phyloP scores from a whole-genome alignment of 148 eudicot species.

The Persicaria tinctoria region DNA sequence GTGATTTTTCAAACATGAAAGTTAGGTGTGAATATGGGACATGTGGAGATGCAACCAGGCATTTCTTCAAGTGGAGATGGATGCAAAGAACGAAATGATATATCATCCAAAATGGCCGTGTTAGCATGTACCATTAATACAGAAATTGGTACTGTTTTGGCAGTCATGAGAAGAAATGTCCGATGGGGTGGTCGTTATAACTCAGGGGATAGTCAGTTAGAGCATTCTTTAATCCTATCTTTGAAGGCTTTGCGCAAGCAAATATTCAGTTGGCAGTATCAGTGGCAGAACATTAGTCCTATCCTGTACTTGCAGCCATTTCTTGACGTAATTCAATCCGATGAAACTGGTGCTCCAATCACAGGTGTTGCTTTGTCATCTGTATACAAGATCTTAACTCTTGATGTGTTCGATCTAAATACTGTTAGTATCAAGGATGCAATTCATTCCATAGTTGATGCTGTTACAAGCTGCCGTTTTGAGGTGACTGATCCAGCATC shows the following conservation, averaged over 20 bases:
- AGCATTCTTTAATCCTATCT: conserved; percentile 25
- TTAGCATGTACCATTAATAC: conserved; percentile 26
- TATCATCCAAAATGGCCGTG: conserved; percentile 14
- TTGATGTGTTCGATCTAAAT: conserved; percentile 23
- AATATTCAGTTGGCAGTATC: conserved; percentile 24
- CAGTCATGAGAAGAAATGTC: conserved; percentile 30
- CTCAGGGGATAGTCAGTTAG: conserved; percentile 22
- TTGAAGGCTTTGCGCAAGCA: conserved; percentile 25
- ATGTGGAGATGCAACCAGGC: conserved; percentile 15
- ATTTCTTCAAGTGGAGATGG: conserved; percentile 1
- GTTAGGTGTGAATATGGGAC: conserved; percentile 20
- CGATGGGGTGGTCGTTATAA: conserved; percentile 24
- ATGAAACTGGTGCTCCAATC: conserved; percentile 32
- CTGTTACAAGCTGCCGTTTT: conserved; percentile 30
- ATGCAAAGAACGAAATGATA: neutral
- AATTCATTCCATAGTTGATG: conserved; percentile 23
- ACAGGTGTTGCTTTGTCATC: conserved; percentile 31
- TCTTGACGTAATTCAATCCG: conserved; percentile 26
- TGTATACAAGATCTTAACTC: conserved; percentile 22
- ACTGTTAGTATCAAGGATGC: conserved; percentile 19
- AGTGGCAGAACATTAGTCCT: conserved; percentile 24
- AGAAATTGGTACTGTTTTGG: conserved; percentile 29
- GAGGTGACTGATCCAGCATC: conserved; percentile 35
- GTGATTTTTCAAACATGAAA: neutral
- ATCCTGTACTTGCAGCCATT: conserved; percentile 24